Percentiles rank a stretch among this genome's conserved stretches.
Evolutionary conservation across 164 flowering plant genomes (phyloP).

Genomic region (grape (Vitis vinifera)): DNA sequence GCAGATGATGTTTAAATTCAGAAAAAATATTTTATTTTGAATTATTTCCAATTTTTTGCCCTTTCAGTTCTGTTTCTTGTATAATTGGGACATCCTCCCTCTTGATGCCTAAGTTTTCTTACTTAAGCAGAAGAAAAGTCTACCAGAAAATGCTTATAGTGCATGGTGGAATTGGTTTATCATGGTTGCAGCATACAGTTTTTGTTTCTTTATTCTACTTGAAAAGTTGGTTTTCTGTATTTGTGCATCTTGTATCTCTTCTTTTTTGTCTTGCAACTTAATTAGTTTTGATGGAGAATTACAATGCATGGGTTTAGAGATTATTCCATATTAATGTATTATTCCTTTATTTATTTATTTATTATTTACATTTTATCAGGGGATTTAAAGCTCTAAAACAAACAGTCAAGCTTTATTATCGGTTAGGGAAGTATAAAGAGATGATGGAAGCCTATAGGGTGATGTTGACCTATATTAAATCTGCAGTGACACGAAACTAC

Average conservation of each 20-base stretch:
- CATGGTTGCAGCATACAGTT: background rate
- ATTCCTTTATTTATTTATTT: background rate
- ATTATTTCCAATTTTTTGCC: too few relatives aligned
- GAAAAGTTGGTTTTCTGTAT: too few relatives aligned
- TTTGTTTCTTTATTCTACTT: background rate
- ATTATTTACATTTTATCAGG: slow-evolving; percentile 39
- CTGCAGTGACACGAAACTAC: slow-evolving; percentile 96
- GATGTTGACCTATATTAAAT: slow-evolving; percentile 95
- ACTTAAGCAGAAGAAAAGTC: too few relatives aligned
- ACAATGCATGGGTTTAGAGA: too few relatives aligned
- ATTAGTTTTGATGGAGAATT: too few relatives aligned
- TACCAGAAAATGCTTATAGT: background rate
- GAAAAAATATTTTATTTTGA: too few relatives aligned
- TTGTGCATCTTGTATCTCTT: too few relatives aligned
- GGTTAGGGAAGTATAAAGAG: slow-evolving; percentile 78
- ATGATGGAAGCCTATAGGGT: slow-evolving; percentile 98
- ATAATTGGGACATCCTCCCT: too few relatives aligned
- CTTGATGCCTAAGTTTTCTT: too few relatives aligned
- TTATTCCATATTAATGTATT: background rate
- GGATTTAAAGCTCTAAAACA: slow-evolving; percentile 98
- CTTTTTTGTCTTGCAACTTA: too few relatives aligned
- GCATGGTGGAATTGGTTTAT: background rate
- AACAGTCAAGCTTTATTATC: slow-evolving; percentile 95
- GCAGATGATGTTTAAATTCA: slow-evolving; percentile 3
- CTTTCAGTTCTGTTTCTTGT: too few relatives aligned